Base-by-base conservation (phyloP, 805 yeast genomes). In the Yarrowia yakushimensis region DNA sequence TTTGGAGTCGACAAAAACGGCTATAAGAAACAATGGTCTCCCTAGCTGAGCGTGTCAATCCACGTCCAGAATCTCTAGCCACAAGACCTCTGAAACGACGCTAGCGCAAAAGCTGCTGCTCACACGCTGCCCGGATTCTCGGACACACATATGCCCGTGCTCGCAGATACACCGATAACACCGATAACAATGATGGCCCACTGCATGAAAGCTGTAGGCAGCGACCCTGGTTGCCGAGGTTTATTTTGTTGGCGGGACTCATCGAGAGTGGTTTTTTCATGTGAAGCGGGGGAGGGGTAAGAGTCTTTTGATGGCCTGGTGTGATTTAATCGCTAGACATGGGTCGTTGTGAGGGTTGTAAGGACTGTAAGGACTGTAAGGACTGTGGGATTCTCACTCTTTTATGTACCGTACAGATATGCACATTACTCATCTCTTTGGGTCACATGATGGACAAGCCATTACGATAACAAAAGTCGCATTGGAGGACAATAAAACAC, bases 141-240 rank as follows among this genome's bases (percentile, higher is more conserved):
- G 46, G 46, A 13, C 30, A 9, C 20, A 30, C 5, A 27, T 17
- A 43, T 43, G 50, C 13, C 54, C 37, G 37, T 46, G 25, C 2
- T 34, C 52, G 48, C 48, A 43, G 52, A 48, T 48, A 48, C 55
- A 27, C 39, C 55, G 55, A 48, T 48, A 48, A 48, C 55, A 12
- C 55, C 55, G 55, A 48, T 48, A 48, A 48, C 55, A 48, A 48
- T 36, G 55, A 48, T 48, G 22, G 22, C 30, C 55, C 10, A 39
- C 36, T 45, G 52, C 52, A 45, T 30, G 18, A 4, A 13, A 15
- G 9, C 50, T 3, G 37, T 33, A 33, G 34, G 34, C 20, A 6
- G 20, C 18, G 37, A 33, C 41, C 41, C 23, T 36, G 23, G 41
- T 17, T 17, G 20, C 41, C 41, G 41, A 36, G 41, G 41, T 15